phyloP scores from a whole-genome alignment of 192 early-diverging fungal genomes.

The Coemansia sp. region DNA sequence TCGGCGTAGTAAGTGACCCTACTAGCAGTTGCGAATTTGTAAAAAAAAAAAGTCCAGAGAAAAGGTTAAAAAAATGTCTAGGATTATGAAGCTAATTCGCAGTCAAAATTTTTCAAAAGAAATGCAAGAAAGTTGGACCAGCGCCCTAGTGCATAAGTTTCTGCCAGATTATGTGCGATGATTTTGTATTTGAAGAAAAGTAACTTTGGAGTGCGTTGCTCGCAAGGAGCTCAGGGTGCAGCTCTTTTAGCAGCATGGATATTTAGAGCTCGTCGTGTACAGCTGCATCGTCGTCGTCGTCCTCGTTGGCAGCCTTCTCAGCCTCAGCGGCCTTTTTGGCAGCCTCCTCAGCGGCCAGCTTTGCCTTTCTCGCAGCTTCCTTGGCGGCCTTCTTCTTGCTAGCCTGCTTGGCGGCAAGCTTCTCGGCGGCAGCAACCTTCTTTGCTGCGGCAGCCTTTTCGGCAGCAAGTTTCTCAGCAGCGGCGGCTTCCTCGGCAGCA shows the following conservation, averaged over 20 bases:
- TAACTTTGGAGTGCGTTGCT: background rate
- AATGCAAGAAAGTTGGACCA: background rate
- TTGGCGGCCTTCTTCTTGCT: constrained; percentile 19
- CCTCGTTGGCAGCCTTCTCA: constrained; percentile 20
- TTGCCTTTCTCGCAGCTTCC: constrained; percentile 10
- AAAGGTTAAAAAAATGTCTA: background rate
- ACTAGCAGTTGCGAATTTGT: background rate
- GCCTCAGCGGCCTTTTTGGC: constrained; percentile 31
- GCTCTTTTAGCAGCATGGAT: background rate
- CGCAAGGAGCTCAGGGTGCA: background rate
- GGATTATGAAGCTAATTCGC: background rate
- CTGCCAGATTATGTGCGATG: background rate
- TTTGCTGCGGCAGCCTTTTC: constrained; percentile 2
- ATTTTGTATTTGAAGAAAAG: background rate
- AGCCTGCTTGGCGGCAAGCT: constrained; percentile 9
- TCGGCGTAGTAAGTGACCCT: background rate
- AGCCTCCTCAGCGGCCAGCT: constrained; percentile 18
- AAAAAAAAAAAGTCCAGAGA: background rate
- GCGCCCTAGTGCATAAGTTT: background rate
- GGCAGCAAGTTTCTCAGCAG: background rate
- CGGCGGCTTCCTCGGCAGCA: constrained; percentile 9
- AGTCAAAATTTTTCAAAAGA: background rate
- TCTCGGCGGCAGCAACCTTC: constrained; percentile 4
- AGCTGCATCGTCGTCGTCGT: constrained; percentile 20
- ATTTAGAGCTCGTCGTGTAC: constrained; percentile 51